Evolutionary conservation across 805 yeast genomes (phyloP), one percentile per base, ranked within the genome.

Genomic region (Scheffersomyces coipomensis): DNA sequence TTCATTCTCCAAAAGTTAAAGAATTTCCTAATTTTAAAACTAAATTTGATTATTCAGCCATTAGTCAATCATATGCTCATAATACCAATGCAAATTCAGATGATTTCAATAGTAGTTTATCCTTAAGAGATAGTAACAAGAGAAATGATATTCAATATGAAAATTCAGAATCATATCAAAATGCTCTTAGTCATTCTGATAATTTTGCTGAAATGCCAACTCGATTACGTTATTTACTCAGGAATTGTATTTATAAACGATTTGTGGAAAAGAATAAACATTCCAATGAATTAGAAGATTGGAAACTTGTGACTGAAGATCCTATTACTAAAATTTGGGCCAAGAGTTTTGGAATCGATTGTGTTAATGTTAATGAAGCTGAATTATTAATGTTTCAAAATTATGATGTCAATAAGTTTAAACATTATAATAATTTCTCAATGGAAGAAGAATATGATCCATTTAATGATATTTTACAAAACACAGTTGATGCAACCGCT

Each of bases 251-350:
- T 24, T 77, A 74, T 44, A 81, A 81, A 53, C 66, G 70, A 35
- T 72, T 63, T 39, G 47, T 74, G 30, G 75, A 73, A 32, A 35
- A 27, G 24, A 26, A 37, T 11, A 22, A 33, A 30, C 21, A 18
- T 19, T 33, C 33, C 6, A 25, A 49, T n/a, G 44, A 46, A 17
- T 38, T 35, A 3, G 56, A 56, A 21, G 58, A 68, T 25, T 84
- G 89, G 89, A 62, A 66, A 18, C 57, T 83, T 18, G 68, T 83
- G 5, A 75, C 87, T 4, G 91, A 84, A 53, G 87, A 82, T 48
- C 52, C 70, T 2, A 65, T 71, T 3, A 71, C 80, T 12, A 61
- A 64, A 40, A 67, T 73, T 31, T 73, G 86, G 88, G 64, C 76
- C 34, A 57, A 61, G 44, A 62, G 85, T 56, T 71, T 67, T 50